Percentiles rank a stretch among this genome's conserved stretches.
phyloP scores from a whole-genome alignment of 345 rosid species.

The Tarenaya hassleriana region DNA sequence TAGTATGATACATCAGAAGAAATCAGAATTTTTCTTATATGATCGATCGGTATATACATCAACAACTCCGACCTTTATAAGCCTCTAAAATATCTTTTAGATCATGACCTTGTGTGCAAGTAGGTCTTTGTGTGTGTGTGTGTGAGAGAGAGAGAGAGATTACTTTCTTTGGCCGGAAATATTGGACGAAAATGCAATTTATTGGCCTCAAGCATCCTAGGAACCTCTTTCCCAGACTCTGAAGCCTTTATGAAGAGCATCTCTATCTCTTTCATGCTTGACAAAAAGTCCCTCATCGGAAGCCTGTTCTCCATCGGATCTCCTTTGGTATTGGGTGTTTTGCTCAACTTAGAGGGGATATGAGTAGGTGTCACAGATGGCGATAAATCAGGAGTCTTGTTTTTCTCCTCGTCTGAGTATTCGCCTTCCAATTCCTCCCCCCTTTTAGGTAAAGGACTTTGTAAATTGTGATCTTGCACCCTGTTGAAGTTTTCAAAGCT shows the following conservation, averaged over 20 bases:
- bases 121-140: too few relatives aligned
- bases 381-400: slow-evolving; percentile 63
- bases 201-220: slow-evolving; percentile 73
- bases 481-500: slow-evolving; percentile 66
- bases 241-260: slow-evolving; percentile 20
- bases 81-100: too few relatives aligned
- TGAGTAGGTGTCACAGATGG: slow-evolving; percentile 46
- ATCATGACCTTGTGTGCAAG: too few relatives aligned
- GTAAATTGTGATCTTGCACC: slow-evolving; percentile 38
- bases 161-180: slow-evolving; percentile 74
- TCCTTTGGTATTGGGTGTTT: slow-evolving; percentile 45
- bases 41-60: too few relatives aligned
- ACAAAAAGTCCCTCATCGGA: slow-evolving; percentile 68
- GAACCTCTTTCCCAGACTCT: slow-evolving; percentile 65
- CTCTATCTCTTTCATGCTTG: slow-evolving; percentile 81
- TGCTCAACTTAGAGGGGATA: slow-evolving; percentile 31
- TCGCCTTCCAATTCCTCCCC: slow-evolving; percentile 50
- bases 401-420: slow-evolving; percentile 42
- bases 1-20: too few relatives aligned
- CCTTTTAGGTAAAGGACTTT: slow-evolving; percentile 36
- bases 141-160: slow-evolving; percentile 29
- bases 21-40: too few relatives aligned
- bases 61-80: too few relatives aligned
- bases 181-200: slow-evolving; percentile 72
- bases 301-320: slow-evolving; percentile 43